Base-by-base conservation (phyloP, 805 yeast species). In the Candida bentonensis region DNA sequence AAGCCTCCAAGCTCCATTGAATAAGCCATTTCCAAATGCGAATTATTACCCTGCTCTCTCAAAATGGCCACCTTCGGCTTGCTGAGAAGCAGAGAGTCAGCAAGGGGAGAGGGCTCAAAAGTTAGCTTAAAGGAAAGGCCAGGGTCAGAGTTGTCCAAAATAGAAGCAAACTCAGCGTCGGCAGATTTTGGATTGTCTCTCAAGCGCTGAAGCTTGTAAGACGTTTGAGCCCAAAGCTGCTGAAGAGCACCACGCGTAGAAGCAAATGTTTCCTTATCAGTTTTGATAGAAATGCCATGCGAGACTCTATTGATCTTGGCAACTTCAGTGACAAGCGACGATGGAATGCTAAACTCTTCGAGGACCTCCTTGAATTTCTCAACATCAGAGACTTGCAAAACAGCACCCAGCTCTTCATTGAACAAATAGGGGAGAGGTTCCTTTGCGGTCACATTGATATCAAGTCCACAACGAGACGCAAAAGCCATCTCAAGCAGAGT, bases 11-110 rank as follows among this genome's bases (percentile, higher is more conserved):
- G 86, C 60, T 80, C 80, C 73, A 92, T 87, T 51, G 89, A 76
- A 85, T 94, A 88, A 2, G 97, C 96, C 96, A 92, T 88, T 68
- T 92, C 98, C 72, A 82, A 84, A 61, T 89, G 95, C 27, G 96
- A 94, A 63, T 92, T 92, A 45, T 92, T 96, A 67, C 98, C 98
- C 67, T 92, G 98, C 62, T 92, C 98, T 68, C 98, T 82, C 57
- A 92, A 70, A 46, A 92, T 87, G 34, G 97, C 98, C 52, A 92
- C 97, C 64, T 78, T 82, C 42, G 98, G 98, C 57, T 69, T 76
- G n/a, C 49, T 42, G 22, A 51, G 40, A 20, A 50, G 46, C 13
- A 59, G 52, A 11, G 61, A 46, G 2, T 69, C 61, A 11, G 28
- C 28, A 2, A 39, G 30, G 21, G 47, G 46, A 20, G 46, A 39